phyloP scores from a whole-genome alignment of 805 yeast genomes.

The Scheffersomyces coipomensis region DNA sequence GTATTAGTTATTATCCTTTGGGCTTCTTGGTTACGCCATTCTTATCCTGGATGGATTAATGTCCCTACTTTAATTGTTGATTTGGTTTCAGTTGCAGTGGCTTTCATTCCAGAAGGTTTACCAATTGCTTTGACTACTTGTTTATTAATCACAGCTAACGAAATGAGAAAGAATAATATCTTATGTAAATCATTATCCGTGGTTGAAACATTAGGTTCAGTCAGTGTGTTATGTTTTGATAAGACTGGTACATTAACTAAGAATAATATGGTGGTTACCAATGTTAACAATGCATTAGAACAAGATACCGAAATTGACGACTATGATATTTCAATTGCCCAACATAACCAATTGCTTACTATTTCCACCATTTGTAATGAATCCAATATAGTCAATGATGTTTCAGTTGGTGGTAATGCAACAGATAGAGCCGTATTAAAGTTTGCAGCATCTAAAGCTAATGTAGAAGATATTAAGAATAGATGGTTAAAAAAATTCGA shows the following conservation, averaged over 20 bases:
- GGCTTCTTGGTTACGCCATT: constrained; percentile 42
- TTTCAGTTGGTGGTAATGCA: constrained; percentile 38
- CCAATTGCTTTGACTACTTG: constrained; percentile 53
- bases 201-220: constrained; percentile 58
- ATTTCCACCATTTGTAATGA: constrained; percentile 36
- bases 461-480: constrained; percentile 5
- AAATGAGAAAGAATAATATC: constrained; percentile 44
- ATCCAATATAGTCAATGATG: constrained; percentile 21
- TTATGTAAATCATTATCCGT: constrained; percentile 45
- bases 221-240: constrained; percentile 45
- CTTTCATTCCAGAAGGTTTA: constrained; percentile 52
- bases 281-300: constrained; percentile 15
- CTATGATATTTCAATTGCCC: constrained; percentile 9
- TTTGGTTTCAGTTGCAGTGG: constrained; percentile 44
- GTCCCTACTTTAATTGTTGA: constrained; percentile 42
- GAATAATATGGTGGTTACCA: constrained; percentile 45
- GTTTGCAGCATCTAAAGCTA: constrained; percentile 24
- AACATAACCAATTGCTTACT: constrained; percentile 8
- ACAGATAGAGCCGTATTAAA: constrained; percentile 45
- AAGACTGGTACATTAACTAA: constrained; percentile 50
- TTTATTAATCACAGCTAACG: constrained; percentile 45
- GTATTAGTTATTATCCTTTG: constrained; percentile 35
- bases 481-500: constrained; percentile 25
- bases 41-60: constrained; percentile 40
- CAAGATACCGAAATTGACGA: constrained; percentile 11